Conservation (phyloP, 176 grass and related monocot species). For the Oropetium thomaeum region DNA sequence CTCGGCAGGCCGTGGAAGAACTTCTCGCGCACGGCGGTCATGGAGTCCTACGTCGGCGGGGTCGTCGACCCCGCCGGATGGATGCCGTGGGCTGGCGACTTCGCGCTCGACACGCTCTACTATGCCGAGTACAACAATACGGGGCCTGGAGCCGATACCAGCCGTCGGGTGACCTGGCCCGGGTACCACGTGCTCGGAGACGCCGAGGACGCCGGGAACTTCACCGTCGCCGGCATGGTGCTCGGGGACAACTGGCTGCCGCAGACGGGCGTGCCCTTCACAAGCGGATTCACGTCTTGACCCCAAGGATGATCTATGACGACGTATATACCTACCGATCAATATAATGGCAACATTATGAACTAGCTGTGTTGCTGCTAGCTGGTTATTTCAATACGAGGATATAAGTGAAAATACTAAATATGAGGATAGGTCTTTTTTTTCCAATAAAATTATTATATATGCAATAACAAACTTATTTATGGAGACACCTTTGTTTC, state of each 20-base stretch:
- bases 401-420: no score
- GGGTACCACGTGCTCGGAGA: conserved; percentile 51
- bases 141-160: conserved; percentile 48
- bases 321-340: no score
- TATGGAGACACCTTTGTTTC: no score
- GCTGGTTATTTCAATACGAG: no score
- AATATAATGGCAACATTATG: no score
- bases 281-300: conserved; percentile 31
- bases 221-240: conserved; percentile 56
- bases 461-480: no score
- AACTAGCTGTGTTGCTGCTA: no score
- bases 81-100: conserved; percentile 61
- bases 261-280: conserved; percentile 58
- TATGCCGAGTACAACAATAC: conserved; percentile 64
- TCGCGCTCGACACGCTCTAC: conserved; percentile 55
- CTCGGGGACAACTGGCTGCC: conserved; percentile 66
- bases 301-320: no score
- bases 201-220: conserved; percentile 43
- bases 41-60: conserved; percentile 49
- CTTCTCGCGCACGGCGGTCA: conserved; percentile 64
- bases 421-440: no score
- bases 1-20: conserved; percentile 59
- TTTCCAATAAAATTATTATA: no score
- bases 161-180: conserved; percentile 45
- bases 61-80: conserved; percentile 53